Conservation (phyloP, 2,329 filamentous ascomycete species). For the Cercospora beticola region DNA sequence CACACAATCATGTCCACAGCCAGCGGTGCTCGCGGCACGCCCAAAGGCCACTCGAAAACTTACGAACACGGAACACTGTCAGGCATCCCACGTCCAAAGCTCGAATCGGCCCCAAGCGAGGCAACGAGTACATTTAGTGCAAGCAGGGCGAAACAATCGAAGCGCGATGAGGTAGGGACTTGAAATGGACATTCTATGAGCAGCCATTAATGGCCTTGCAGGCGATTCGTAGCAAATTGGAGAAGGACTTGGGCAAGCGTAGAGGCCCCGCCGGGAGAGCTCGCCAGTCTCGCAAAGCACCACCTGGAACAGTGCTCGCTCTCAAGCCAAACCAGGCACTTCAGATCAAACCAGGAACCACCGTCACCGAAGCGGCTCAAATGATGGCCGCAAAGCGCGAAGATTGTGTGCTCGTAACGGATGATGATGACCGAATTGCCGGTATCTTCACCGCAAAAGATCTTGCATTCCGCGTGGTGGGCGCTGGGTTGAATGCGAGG, state of each 20-base stretch:
- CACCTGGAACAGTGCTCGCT: constrained; percentile 91
- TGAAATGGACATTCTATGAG: neutral
- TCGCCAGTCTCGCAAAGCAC: constrained; percentile 85
- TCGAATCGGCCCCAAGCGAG: constrained; percentile 59
- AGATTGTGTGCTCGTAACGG: constrained; percentile 95
- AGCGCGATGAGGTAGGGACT: constrained; percentile 85
- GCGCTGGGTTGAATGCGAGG: constrained; percentile 81
- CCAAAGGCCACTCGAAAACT: constrained; percentile 52
- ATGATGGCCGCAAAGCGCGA: constrained; percentile 98
- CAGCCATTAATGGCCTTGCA: constrained; percentile 41
- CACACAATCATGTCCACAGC: constrained; percentile 56
- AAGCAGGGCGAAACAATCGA: constrained; percentile 92
- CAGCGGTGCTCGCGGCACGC: constrained; percentile 69
- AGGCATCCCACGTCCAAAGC: constrained; percentile 68
- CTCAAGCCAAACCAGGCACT: constrained; percentile 93
- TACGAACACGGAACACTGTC: constrained; percentile 62
- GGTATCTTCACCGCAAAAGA: constrained; percentile 99
- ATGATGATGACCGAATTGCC: constrained; percentile 95
- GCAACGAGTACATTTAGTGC: constrained; percentile 72
- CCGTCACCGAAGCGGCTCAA: constrained; percentile 93
- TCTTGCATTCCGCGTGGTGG: constrained; percentile 93
- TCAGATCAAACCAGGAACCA: constrained; percentile 94
- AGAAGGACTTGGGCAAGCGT: constrained; percentile 97
- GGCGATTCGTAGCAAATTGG: constrained; percentile 96
- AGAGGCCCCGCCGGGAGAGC: constrained; percentile 76